Conservation (phyloP, 2,329 filamentous ascomycete species). For the Colletotrichum tropicicola region DNA sequence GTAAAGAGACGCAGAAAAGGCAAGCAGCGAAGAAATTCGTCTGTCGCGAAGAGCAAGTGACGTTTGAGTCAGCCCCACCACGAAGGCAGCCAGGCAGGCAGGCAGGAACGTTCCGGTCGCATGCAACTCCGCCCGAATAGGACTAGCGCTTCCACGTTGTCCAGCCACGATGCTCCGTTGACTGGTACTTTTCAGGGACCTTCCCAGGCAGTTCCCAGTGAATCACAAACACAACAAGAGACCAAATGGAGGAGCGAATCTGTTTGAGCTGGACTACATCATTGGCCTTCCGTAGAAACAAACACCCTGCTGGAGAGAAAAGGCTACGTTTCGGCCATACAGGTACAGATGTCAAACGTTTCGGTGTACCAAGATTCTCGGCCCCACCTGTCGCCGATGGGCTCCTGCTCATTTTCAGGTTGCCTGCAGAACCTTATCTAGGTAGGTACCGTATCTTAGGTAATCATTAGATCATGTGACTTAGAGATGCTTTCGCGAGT, state of each 20-base stretch:
- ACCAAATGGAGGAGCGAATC: background rate
- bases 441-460: background rate
- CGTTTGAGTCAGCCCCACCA: slow-evolving; percentile 31
- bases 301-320: no score
- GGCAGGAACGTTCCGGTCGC: slow-evolving; percentile 22
- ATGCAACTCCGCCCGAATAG: slow-evolving; percentile 17
- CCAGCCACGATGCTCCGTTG: slow-evolving; percentile 5
- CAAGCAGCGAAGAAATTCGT: slow-evolving; percentile 23
- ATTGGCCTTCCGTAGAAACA: background rate
- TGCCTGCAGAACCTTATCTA: background rate
- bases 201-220: background rate
- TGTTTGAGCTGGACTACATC: background rate
- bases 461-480: slow-evolving; percentile 18
- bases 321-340: no score
- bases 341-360: no score
- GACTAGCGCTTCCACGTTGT: background rate
- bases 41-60: slow-evolving; percentile 31
- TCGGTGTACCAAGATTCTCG: no score
- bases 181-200: background rate
- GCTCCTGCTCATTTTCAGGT: no score
- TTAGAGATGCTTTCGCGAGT: slow-evolving; percentile 30
- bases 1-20: background rate
- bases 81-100: slow-evolving; percentile 10
- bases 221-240: background rate
- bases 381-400: no score